These are phyloP conservation scores for Blastocystis sp. DNA, from an alignment of 352 stramenopile species.

Conservation along the genomic window DNA sequence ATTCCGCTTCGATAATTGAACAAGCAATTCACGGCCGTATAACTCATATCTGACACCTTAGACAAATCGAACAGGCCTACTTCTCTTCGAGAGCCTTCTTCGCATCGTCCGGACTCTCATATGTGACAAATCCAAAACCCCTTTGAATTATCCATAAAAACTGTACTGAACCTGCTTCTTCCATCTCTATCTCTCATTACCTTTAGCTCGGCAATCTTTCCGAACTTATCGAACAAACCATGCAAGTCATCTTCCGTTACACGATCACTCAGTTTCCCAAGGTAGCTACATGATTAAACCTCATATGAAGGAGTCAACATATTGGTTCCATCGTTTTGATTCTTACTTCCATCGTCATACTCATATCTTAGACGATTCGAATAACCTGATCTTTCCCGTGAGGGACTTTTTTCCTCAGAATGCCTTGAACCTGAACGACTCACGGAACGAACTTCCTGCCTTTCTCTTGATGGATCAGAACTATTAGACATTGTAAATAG, in stretches of 20 bases:
- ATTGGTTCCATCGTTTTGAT: slow-evolving; percentile 15
- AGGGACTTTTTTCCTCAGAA: not conserved
- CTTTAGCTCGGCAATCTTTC: not conserved
- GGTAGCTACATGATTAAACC: not conserved
- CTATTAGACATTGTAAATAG: not conserved
- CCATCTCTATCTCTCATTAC: not conserved
- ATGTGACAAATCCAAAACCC: slow-evolving; percentile 36
- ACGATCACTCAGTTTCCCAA: not conserved
- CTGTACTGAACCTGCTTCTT: not conserved
- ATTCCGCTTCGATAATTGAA: slow-evolving; percentile 8
- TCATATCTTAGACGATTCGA: not conserved
- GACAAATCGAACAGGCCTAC: not conserved
- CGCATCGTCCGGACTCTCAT: not conserved
- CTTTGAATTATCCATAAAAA: not conserved
- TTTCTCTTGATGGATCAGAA: not conserved
- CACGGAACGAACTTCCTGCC: not conserved
- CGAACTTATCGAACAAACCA: not conserved
- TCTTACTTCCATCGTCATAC: slow-evolving; percentile 29
- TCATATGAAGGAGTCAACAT: not conserved
- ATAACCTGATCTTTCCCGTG: not conserved
- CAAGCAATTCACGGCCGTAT: not conserved
- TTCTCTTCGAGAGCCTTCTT: not conserved
- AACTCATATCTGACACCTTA: not conserved
- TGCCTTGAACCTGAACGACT: not conserved
- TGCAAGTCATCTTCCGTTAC: not conserved